phyloP scores from a whole-genome alignment of 2,329 filamentous ascomycete species.

The Tolypocladium inflatum region DNA sequence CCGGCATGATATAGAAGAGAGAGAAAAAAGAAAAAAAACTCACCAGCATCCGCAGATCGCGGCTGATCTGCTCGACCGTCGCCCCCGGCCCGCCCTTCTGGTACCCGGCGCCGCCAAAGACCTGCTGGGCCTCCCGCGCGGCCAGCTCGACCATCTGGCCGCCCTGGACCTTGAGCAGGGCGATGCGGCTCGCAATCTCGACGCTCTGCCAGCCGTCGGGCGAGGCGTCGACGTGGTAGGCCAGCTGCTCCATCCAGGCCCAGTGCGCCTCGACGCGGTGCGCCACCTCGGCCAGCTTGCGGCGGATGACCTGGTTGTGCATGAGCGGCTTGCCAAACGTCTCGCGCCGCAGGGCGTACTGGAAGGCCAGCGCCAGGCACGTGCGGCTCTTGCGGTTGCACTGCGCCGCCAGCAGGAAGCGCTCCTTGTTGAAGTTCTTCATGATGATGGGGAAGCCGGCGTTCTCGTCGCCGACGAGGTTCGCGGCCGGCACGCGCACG shows the following conservation, averaged over 20 bases:
- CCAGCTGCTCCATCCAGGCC: constrained; percentile 53
- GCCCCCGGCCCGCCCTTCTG: constrained; percentile 36
- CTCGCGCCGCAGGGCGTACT: constrained; percentile 39
- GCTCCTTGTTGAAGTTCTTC: constrained; percentile 47
- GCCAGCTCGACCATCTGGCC: constrained; percentile 39
- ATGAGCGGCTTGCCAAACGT: constrained; percentile 52
- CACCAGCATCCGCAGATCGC: constrained; percentile 31
- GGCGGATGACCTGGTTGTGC: constrained; percentile 46
- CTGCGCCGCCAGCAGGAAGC: constrained; percentile 46
- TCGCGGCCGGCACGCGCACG: constrained; percentile 37
- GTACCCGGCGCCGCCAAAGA: constrained; percentile 44
- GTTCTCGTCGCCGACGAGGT: constrained; percentile 39
- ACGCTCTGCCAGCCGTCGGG: constrained; percentile 17
- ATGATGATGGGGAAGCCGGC: constrained; percentile 49
- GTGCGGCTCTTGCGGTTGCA: constrained; percentile 48
- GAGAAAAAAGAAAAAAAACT: too few relatives aligned
- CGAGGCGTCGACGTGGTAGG: constrained; percentile 36
- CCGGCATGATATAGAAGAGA: constrained; percentile 13
- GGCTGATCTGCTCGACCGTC: constrained; percentile 41
- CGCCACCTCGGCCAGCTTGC: constrained; percentile 50
- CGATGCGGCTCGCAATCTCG: constrained; percentile 20
- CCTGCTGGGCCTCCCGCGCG: constrained; percentile 42
- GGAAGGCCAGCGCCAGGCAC: constrained; percentile 42
- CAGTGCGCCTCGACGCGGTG: constrained; percentile 51
- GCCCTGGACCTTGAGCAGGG: constrained; percentile 35